phyloP scores from a whole-genome alignment of 768 basidiomycete genomes.

The Calocera cornea region DNA sequence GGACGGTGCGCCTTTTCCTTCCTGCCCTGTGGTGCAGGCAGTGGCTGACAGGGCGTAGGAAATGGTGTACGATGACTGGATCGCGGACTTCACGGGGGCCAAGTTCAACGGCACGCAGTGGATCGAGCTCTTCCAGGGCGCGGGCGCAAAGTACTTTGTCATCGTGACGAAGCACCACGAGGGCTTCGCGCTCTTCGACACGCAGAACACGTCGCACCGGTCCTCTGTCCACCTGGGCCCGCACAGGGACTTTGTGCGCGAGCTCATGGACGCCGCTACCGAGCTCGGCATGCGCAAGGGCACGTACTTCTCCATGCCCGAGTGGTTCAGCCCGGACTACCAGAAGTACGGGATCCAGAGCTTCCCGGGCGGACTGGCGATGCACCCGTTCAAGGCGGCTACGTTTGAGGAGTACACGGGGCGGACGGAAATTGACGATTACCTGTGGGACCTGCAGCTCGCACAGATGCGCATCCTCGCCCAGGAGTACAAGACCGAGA shows the following conservation, averaged over 20 bases:
- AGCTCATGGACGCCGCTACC: conserved; percentile 37
- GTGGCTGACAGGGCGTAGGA: conserved; percentile 21
- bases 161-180: conserved; percentile 53
- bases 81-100: conserved; percentile 37
- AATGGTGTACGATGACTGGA: conserved; percentile 45
- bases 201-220: conserved; percentile 39
- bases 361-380: conserved; percentile 45
- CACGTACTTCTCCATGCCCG: conserved; percentile 45
- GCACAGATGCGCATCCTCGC: conserved; percentile 41
- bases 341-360: conserved; percentile 35
- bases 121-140: conserved; percentile 40
- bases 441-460: conserved; percentile 37
- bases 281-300: conserved; percentile 32
- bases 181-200: conserved; percentile 45
- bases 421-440: conserved; percentile 36
- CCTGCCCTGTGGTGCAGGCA: too few relatives aligned
- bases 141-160: conserved; percentile 51
- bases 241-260: conserved; percentile 37
- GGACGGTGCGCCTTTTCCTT: conserved; percentile 22
- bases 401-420: conserved; percentile 42
- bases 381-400: conserved; percentile 36
- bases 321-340: conserved; percentile 46
- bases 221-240: conserved; percentile 38
- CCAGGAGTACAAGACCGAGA: conserved; percentile 37
- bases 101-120: conserved; percentile 43